Evolutionary conservation across 1,284 basidiomycete species (phyloP).

Genomic region (Fomitiporia mediterranea): DNA sequence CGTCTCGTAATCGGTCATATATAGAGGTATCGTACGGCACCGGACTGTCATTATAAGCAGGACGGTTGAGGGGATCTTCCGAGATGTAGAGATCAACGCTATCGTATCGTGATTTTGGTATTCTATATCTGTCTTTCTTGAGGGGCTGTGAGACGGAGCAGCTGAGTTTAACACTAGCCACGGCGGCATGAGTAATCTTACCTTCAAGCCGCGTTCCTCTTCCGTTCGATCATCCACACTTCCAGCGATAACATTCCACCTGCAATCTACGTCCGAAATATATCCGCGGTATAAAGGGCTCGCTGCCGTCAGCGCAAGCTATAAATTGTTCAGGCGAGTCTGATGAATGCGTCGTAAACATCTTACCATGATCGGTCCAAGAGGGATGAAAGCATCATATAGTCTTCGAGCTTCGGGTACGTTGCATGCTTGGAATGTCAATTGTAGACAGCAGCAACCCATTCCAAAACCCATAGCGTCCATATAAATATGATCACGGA

Average conservation of each 20-base stretch:
- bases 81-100: conserved; percentile 95
- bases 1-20: conserved; percentile 62
- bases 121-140: conserved; percentile 65
- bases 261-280: conserved; percentile 93
- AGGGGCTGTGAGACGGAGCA: conserved; percentile 53
- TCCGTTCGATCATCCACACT: conserved; percentile 96
- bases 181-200: conserved; percentile 30
- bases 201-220: conserved; percentile 88
- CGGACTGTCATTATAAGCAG: conserved; percentile 89
- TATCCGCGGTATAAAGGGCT: conserved; percentile 94
- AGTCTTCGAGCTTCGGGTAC: conserved; percentile 87
- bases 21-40: conserved; percentile 79
- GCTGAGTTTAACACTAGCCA: not conserved
- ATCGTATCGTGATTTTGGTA: conserved; percentile 97
- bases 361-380: conserved; percentile 87
- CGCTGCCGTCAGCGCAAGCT: conserved; percentile 93
- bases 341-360: no score
- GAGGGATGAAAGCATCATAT: conserved; percentile 92
- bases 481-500: conserved; percentile 92
- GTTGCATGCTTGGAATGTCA: conserved; percentile 97
- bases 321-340: conserved; percentile 7
- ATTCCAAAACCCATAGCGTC: conserved; percentile 99
- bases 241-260: conserved; percentile 98
- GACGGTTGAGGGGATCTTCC: conserved; percentile 79
- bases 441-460: conserved; percentile 97